Evolutionary conservation across 2,329 filamentous ascomycete species (phyloP).

Genomic region (Knufia petricola): DNA sequence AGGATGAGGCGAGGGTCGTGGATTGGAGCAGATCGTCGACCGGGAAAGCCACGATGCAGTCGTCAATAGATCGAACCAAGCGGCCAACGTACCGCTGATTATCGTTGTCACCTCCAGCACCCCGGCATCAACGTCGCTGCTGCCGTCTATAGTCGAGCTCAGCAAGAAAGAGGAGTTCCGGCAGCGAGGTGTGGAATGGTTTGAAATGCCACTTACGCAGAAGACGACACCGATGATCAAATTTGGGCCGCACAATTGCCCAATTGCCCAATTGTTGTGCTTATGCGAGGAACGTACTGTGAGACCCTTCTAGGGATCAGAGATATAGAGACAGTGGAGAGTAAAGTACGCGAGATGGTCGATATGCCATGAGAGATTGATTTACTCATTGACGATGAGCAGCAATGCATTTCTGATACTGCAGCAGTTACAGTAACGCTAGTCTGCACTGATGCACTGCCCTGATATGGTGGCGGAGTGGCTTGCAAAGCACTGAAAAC

Average conservation of each 20-base stretch:
- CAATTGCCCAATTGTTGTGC: neutral
- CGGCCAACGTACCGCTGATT: neutral
- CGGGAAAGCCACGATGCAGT: neutral
- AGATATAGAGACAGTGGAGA: neutral
- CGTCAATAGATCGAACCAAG: neutral
- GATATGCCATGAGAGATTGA: neutral
- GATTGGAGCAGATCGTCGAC: conserved; percentile 2
- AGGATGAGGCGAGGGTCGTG: no score
- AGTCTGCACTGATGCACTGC: no score
- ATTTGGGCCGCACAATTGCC: neutral
- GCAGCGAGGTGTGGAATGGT: neutral
- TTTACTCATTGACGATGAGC: no score
- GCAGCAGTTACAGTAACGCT: no score
- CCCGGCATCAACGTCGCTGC: neutral
- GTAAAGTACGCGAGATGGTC: neutral
- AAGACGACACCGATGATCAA: conserved; percentile 11
- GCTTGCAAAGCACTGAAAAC: no score
- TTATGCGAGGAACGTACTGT: neutral
- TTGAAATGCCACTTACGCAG: conserved; percentile 11
- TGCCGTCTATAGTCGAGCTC: neutral
- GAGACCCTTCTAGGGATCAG: conserved; percentile 7
- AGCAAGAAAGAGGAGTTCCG: neutral
- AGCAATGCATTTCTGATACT: no score
- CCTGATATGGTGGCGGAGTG: no score
- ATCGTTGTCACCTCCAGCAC: neutral